These are phyloP conservation scores for Cantharellus anzutake DNA, from an alignment of 768 basidiomycete genomes.

Conservation along the genomic window DNA sequence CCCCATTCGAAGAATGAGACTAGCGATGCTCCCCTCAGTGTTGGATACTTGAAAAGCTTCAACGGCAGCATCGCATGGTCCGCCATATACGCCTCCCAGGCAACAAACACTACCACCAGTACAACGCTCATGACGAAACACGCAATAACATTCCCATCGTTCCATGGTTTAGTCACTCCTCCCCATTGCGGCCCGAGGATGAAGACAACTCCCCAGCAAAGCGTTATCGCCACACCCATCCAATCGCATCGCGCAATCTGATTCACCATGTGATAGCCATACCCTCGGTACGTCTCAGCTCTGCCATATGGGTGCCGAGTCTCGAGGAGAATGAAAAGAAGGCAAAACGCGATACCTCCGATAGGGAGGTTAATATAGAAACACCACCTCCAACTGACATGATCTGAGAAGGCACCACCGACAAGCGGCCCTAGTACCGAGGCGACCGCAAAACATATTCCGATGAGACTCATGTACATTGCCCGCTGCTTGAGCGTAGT, in stretches of 20 bases:
- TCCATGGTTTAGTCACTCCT: neutral
- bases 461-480: neutral
- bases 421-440: slow-evolving; percentile 62
- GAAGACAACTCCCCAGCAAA: neutral
- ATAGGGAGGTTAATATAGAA: neutral
- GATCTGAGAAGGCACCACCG: slow-evolving; percentile 65
- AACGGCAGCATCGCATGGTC: neutral
- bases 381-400: slow-evolving; percentile 61
- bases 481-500: neutral
- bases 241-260: neutral
- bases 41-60: neutral
- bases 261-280: neutral
- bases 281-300: neutral
- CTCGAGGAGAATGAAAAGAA: neutral
- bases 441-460: slow-evolving; percentile 9
- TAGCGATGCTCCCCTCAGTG: neutral
- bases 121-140: neutral
- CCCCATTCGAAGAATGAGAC: neutral
- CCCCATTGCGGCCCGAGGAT: neutral
- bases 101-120: neutral
- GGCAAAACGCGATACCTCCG: neutral
- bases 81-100: neutral
- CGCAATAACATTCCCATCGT: neutral
- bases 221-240: neutral
- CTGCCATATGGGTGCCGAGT: neutral